Evolutionary conservation across 106 monocot species (phyloP).

Genomic region (Dioscorea dumetorum): DNA sequence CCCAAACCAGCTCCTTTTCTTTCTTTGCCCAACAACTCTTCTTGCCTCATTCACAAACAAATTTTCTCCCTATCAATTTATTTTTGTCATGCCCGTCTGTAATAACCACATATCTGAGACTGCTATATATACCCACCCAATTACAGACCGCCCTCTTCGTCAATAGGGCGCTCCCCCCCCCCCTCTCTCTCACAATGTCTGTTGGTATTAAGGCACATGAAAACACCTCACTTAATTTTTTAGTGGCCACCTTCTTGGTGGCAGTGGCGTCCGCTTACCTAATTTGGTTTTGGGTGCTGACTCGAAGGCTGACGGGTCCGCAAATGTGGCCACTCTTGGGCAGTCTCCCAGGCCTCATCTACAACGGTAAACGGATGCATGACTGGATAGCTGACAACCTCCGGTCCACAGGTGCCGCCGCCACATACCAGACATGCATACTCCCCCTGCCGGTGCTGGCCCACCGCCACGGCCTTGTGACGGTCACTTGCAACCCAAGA

Average conservation of each 20-base stretch:
- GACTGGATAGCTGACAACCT: constrained; percentile 76
- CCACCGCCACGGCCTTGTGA: constrained; percentile 56
- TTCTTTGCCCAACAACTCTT: background rate
- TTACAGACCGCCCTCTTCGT: background rate
- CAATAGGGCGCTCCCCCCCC: background rate
- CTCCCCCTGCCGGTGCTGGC: constrained; percentile 52
- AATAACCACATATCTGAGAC: no score
- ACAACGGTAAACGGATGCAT: constrained; percentile 39
- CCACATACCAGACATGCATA: constrained; percentile 79
- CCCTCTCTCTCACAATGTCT: no score
- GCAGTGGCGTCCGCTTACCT: constrained; percentile 34
- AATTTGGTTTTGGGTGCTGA: constrained; percentile 51
- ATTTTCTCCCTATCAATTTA: background rate
- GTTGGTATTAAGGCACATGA: background rate
- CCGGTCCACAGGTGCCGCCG: constrained; percentile 21
- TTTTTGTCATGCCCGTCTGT: no score
- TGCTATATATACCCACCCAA: background rate
- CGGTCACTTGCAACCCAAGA: constrained; percentile 79
- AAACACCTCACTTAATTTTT: background rate
- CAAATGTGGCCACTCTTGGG: constrained; percentile 59
- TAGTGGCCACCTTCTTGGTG: constrained; percentile 5
- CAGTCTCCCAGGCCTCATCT: constrained; percentile 42
- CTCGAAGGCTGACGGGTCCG: constrained; percentile 40
- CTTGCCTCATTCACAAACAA: background rate
- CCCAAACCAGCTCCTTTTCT: background rate